phyloP scores from a whole-genome alignment of 2,329 filamentous ascomycete genomes.

The Intubia oerlemansii region DNA sequence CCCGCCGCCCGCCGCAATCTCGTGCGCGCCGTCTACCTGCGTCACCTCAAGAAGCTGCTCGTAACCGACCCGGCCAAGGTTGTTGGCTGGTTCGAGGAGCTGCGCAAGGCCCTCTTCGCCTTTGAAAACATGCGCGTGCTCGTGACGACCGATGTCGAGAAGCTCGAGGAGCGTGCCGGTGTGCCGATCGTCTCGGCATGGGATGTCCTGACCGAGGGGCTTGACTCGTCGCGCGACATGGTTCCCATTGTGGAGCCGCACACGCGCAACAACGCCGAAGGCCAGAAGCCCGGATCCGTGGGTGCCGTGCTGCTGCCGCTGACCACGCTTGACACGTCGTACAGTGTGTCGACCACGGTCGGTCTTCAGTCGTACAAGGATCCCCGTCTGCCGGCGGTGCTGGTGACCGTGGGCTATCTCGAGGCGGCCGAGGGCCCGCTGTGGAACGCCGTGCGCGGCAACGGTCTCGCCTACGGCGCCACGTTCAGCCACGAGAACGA shows the following conservation, averaged over 20 bases:
- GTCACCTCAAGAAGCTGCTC: conserved; percentile 63
- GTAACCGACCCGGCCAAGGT: conserved; percentile 56
- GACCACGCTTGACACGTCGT: conserved; percentile 82
- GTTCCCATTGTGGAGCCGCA: conserved; percentile 49
- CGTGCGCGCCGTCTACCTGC: conserved; percentile 73
- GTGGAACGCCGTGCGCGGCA: conserved; percentile 83
- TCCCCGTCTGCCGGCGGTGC: conserved; percentile 57
- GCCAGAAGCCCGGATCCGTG: conserved; percentile 50
- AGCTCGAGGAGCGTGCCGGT: conserved; percentile 39
- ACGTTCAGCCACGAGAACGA: conserved; percentile 60
- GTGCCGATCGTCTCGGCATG: conserved; percentile 41
- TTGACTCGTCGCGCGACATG: conserved; percentile 28
- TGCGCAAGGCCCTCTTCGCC: conserved; percentile 57
- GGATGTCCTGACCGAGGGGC: conserved; percentile 36
- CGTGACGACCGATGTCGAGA: conserved; percentile 60
- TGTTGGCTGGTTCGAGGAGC: conserved; percentile 52
- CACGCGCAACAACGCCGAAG: conserved; percentile 54
- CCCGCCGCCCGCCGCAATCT: conserved; percentile 61
- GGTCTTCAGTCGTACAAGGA: conserved; percentile 60
- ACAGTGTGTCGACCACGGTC: conserved; percentile 51
- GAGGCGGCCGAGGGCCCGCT: conserved; percentile 86
- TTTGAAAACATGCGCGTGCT: conserved; percentile 73
- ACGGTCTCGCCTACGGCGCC: conserved; percentile 79
- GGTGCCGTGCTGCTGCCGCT: conserved; percentile 70
- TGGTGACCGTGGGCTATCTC: conserved; percentile 79